Evolutionary conservation across 805 yeast species (phyloP).

Genomic region (Brettanomyces nanus): DNA sequence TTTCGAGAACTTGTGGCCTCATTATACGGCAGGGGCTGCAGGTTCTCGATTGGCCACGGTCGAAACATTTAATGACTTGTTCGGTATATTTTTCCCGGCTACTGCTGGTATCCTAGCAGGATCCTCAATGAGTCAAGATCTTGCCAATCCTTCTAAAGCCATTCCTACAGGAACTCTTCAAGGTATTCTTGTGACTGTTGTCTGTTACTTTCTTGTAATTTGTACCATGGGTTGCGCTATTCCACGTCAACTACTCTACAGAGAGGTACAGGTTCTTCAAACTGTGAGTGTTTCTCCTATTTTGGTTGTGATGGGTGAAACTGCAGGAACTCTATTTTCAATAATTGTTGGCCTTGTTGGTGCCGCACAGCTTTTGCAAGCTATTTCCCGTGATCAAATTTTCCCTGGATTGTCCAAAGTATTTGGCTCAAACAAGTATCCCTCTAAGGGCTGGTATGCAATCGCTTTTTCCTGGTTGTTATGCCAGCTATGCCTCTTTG

Average conservation of each 20-base stretch:
- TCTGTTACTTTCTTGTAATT: constrained; percentile 73
- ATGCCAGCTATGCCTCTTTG: constrained; percentile 78
- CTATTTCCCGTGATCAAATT: constrained; percentile 81
- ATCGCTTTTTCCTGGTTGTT: constrained; percentile 71
- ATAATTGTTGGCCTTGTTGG: constrained; percentile 95
- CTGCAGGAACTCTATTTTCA: constrained; percentile 84
- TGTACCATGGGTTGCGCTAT: constrained; percentile 70
- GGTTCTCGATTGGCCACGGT: constrained; percentile 58
- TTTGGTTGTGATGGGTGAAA: constrained; percentile 78
- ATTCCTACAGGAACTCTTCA: constrained; percentile 91
- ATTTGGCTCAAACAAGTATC: constrained; percentile 42
- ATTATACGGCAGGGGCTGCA: constrained; percentile 85
- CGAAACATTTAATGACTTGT: constrained; percentile 77
- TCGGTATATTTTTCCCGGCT: constrained; percentile 96
- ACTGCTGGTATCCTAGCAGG: constrained; percentile 99
- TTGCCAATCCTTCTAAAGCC: constrained; percentile 74
- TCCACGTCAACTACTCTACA: constrained; percentile 68
- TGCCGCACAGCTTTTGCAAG: constrained; percentile 85
- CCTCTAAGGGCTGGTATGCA: constrained; percentile 54
- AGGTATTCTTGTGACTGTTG: constrained; percentile 73
- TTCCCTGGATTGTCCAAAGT: constrained; percentile 61
- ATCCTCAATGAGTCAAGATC: constrained; percentile 96
- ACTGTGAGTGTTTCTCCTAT: constrained; percentile 63
- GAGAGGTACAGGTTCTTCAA: constrained; percentile 81
- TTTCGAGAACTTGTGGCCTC: constrained; percentile 61